Conservation (phyloP, 2,329 filamentous ascomycete genomes). For the Tolypocladium paradoxum region DNA sequence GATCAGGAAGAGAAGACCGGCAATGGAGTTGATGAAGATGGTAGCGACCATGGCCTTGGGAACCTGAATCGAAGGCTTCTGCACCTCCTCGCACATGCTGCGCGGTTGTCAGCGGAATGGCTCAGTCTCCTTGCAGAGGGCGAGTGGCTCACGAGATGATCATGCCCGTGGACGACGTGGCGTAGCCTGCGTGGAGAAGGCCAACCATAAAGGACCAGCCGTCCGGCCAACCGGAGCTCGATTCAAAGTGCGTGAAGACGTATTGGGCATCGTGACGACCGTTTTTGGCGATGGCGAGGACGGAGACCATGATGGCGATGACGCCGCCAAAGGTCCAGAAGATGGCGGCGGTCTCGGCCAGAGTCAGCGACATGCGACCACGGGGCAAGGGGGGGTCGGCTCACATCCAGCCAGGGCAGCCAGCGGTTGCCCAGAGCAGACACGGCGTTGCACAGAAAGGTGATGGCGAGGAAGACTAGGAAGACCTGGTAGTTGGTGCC, state of each 20-base stretch:
- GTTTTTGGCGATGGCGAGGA: conserved; percentile 56
- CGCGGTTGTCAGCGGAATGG: background rate
- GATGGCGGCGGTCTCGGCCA: conserved; percentile 52
- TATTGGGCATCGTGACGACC: conserved; percentile 52
- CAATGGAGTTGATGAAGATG: conserved; percentile 54
- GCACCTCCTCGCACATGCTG: conserved; percentile 66
- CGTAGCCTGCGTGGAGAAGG: conserved; percentile 61
- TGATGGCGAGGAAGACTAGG: conserved; percentile 60
- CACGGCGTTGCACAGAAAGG: conserved; percentile 51
- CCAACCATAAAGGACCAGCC: conserved; percentile 68
- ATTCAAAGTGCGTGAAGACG: conserved; percentile 60
- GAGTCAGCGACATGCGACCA: background rate
- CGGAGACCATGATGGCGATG: conserved; percentile 50
- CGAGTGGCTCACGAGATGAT: conserved; percentile 55
- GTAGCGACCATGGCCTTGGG: conserved; percentile 63
- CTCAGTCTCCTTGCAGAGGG: too few relatives aligned
- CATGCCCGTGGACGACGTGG: conserved; percentile 69
- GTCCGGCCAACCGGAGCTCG: conserved; percentile 55
- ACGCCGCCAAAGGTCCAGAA: conserved; percentile 66
- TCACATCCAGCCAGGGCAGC: conserved; percentile 59
- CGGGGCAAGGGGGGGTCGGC: conserved; percentile 17
- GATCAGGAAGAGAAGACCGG: conserved; percentile 57
- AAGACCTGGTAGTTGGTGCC: conserved; percentile 54
- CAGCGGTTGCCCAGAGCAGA: conserved; percentile 57
- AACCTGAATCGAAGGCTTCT: conserved; percentile 54